Percentiles rank a stretch among this genome's conserved stretches.
Evolutionary conservation across 306 rosid genomes (phyloP).

Genomic region (Astragalus glycyphyllos): DNA sequence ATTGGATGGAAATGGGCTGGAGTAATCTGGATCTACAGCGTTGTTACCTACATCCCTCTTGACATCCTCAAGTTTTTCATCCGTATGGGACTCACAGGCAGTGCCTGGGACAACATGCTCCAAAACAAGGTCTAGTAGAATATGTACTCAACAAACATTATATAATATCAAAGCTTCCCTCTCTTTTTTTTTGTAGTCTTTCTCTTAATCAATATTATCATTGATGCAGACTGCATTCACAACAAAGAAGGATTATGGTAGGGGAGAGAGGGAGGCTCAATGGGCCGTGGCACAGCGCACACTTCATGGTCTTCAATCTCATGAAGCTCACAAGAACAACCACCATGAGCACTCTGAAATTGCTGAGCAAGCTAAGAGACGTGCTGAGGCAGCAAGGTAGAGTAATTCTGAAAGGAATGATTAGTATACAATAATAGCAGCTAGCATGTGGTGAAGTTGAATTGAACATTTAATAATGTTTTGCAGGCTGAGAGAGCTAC

Average conservation of each 20-base stretch:
- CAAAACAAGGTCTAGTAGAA: conserved; percentile 52
- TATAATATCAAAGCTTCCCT: neutral
- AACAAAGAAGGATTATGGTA: conserved; percentile 67
- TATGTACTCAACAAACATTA: neutral
- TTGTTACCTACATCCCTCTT: conserved; percentile 79
- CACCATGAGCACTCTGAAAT: conserved; percentile 54
- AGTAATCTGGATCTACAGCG: conserved; percentile 72
- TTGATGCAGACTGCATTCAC: conserved; percentile 65
- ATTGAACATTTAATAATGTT: neutral
- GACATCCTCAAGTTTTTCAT: conserved; percentile 74
- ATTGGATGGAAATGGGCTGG: conserved; percentile 94
- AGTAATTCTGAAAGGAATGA: neutral
- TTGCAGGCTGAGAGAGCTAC: conserved; percentile 67
- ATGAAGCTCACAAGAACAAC: conserved; percentile 36
- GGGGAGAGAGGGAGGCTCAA: conserved; percentile 69
- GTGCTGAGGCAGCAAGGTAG: conserved; percentile 79
- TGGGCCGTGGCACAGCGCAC: conserved; percentile 70
- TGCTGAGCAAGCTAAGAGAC: conserved; percentile 68
- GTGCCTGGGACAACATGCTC: conserved; percentile 62
- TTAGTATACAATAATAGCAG: neutral
- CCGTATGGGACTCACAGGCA: conserved; percentile 64
- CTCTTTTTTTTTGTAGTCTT: too few species aligned
- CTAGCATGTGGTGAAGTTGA: conserved; percentile 12
- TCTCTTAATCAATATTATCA: neutral
- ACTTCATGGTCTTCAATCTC: conserved; percentile 60